Evolutionary conservation across 306 rosid genomes (phyloP), one percentile per base, ranked within the genome.

Genomic region (Quercus alba): DNA sequence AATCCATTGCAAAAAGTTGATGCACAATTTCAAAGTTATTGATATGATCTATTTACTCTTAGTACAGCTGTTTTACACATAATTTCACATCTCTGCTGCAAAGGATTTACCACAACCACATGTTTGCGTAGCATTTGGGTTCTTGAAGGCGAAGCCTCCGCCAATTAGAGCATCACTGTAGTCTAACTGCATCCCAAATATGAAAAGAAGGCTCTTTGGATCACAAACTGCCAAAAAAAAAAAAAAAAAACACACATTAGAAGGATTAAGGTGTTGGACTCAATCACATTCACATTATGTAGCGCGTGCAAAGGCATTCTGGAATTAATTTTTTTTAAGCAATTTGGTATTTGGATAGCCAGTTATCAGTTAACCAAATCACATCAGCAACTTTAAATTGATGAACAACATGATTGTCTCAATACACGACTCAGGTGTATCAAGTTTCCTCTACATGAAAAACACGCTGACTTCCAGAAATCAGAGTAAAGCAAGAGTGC

Each of bases 91-190:
- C 80, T 90, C 94, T 26, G 98, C 96, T 20, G 92, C 86, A 86
- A 95, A 93, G 75, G 99, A 95, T 91, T 95, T 93, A 58, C 99
- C 99, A 76, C 99, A 95, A 74, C 99, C 99, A 85, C 99, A 95
- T 25, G 99, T 95, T 81, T 95, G 94, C 25, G 97, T 81, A 4
- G 99, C 99, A 83, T 95, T 95, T 31, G 99, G 99, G 81, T 95
- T 95, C 89, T 93, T 90, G 87, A 95, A 95, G 74, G 97, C 86
- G 77, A 95, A 95, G 63, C 99, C 99, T 68, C 99, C 99, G 28
- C 99, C 99, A 30, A 93, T 95, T 41, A 95, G 94, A 61, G 99
- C 99, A 76, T 93, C 92, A 59, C 99, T 95, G 82, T 95, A 93
- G 81, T 93, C 99, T 84, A 95, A 88, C 85, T 95, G 99, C 99